These are phyloP conservation scores for Podospora pseudoanserina DNA, from an alignment of 495 filamentous ascomycete genomes.

Conservation along the genomic window DNA sequence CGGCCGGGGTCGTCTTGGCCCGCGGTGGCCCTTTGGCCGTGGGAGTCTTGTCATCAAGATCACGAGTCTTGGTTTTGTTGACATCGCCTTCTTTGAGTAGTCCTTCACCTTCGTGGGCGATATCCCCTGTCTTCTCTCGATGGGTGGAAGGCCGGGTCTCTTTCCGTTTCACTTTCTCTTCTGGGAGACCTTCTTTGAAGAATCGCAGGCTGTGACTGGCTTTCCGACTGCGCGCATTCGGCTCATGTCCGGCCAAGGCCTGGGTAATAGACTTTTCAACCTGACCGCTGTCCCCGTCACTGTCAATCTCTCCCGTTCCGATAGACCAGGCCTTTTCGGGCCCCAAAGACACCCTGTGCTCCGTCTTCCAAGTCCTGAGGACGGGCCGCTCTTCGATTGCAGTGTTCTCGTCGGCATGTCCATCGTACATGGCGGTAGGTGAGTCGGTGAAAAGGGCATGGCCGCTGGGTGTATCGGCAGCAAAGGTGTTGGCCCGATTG, in stretches of 20 bases:
- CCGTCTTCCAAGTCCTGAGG: constrained; percentile 43
- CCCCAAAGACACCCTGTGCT: constrained; percentile 39
- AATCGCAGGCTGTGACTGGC: constrained; percentile 87
- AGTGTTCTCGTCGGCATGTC: constrained; percentile 22
- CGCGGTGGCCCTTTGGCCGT: constrained; percentile 10
- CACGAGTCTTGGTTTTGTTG: not conserved
- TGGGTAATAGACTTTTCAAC: constrained; percentile 86
- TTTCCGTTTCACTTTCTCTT: constrained; percentile 46
- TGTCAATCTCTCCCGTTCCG: constrained; percentile 39
- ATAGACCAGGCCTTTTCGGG: constrained; percentile 57
- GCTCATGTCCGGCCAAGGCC: constrained; percentile 70
- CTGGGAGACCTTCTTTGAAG: constrained; percentile 83
- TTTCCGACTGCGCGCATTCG: constrained; percentile 82
- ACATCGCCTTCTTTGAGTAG: constrained; percentile 8
- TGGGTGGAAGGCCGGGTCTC: constrained; percentile 31
- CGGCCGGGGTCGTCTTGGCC: constrained; percentile 15
- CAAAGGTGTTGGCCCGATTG: constrained; percentile 13
- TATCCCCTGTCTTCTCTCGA: constrained; percentile 31
- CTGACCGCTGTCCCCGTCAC: constrained; percentile 41
- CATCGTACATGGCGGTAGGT: constrained; percentile 15
- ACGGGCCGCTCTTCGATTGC: constrained; percentile 36
- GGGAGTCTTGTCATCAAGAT: constrained; percentile 11
- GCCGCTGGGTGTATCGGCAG: constrained; percentile 16
- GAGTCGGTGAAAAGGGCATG: constrained; percentile 18
- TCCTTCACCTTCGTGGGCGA: constrained; percentile 13